Percentiles rank a stretch among this genome's conserved stretches.
phyloP scores from a whole-genome alignment of 2,329 filamentous ascomycete species.

The Pseudocercospora cruenta region DNA sequence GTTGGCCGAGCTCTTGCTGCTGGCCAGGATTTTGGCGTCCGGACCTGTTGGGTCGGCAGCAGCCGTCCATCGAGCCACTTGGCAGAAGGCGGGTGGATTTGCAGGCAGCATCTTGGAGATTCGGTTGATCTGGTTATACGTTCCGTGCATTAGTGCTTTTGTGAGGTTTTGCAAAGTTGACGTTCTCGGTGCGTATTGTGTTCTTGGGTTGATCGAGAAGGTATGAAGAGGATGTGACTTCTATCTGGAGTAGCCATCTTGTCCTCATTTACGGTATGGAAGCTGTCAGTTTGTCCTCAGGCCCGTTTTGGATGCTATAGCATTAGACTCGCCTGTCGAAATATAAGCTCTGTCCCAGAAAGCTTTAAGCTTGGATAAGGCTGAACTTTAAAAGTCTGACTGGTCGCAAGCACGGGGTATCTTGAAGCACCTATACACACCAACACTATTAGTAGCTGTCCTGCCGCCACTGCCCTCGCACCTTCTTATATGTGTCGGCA shows the following conservation, averaged over 20 bases:
- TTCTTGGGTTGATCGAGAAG: no score
- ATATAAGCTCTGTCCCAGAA: not conserved
- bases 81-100: not conserved
- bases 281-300: not conserved
- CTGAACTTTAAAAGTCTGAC: not conserved
- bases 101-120: not conserved
- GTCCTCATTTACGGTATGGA: not conserved
- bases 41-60: not conserved
- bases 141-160: not conserved
- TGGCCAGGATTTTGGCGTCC: not conserved
- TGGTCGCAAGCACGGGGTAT: slow-evolving; percentile 7
- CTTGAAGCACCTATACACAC: slow-evolving; percentile 8
- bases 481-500: slow-evolving; percentile 27
- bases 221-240: not conserved
- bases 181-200: no score
- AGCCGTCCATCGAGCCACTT: not conserved
- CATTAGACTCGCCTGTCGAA: not conserved
- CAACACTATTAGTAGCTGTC: slow-evolving; percentile 50
- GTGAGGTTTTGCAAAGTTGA: no score
- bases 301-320: not conserved
- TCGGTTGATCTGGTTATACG: not conserved
- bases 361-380: not conserved
- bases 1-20: no score
- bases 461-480: slow-evolving; percentile 69
- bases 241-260: not conserved